Percentiles rank a stretch among this genome's conserved stretches.
These are phyloP conservation scores for Ascoidea asiatica DNA, from an alignment of 805 yeast genomes.

Conservation along the genomic window DNA sequence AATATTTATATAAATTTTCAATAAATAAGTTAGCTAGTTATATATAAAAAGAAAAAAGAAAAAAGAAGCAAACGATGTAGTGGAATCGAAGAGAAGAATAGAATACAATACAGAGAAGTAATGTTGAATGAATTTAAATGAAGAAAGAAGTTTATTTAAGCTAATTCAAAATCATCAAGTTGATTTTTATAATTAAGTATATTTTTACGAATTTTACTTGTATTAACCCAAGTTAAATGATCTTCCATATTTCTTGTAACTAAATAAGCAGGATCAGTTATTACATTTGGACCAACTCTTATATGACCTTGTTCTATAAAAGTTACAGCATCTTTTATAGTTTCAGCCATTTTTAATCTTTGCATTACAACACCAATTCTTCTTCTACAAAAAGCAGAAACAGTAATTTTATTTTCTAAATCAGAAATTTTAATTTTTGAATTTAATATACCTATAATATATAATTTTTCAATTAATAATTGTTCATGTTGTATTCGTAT, in stretches of 20 bases:
- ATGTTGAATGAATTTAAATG: no score
- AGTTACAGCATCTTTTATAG: constrained; percentile 75
- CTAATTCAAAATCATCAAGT: constrained; percentile 44
- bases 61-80: no score
- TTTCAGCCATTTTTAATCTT: constrained; percentile 86
- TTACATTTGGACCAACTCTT: constrained; percentile 89
- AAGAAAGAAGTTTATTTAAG: constrained; percentile 13
- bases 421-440: constrained; percentile 87
- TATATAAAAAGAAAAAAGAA: no score
- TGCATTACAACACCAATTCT: constrained; percentile 93
- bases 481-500: constrained; percentile 82
- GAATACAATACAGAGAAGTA: no score
- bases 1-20: no score
- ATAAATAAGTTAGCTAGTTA: no score
- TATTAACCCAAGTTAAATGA: constrained; percentile 95
- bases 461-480: constrained; percentile 72
- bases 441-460: constrained; percentile 76
- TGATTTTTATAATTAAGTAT: constrained; percentile 76
- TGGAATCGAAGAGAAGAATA: no score
- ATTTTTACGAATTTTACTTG: constrained; percentile 83
- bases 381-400: constrained; percentile 83
- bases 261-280: constrained; percentile 90
- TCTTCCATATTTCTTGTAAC: constrained; percentile 93
- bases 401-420: constrained; percentile 82
- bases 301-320: constrained; percentile 96